Evolutionary conservation across 768 basidiomycete species (phyloP), one percentile per base, ranked within the genome.

Genomic region (Obba rivulosa): DNA sequence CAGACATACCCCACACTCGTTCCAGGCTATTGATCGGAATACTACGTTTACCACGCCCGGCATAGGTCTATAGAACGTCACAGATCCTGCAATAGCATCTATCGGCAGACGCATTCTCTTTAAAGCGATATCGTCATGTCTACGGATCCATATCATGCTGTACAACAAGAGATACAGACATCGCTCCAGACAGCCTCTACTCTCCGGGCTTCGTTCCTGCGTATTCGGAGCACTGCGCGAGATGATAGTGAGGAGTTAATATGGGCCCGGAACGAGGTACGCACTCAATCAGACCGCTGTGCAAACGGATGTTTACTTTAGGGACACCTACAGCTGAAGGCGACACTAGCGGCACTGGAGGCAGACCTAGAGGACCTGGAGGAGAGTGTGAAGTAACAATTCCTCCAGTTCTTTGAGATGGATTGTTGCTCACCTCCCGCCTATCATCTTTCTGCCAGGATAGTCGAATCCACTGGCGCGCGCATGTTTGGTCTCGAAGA

Each of bases 291-390:
- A 16, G 39, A 40, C 8, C 9, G 9, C 10, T 47, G n/a, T 47
- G 39, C 17, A 11, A 40, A 11, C 21, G 9, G 17, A 40, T 40
- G 17, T 40, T 40, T 40, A 8, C 13, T n/a, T n/a, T n/a, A n/a
- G n/a, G n/a, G n/a, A n/a, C n/a, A n/a, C n/a, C 7, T 52, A 51
- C 46, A 59, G 86, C 69, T 96, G 45, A 83, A 82, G 64, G 83
- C 81, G 0, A 87, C 87, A 1, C 75, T 98, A 8, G 76, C 80
- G 1, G 69, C 84, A 2, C 69, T 97, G 22, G 89, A 93, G 61
- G 85, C 86, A 0, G 94, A 97, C 68, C 63, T 95, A 20, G 90
- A 92, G 51, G 92, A 92, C 62, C 69, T 98, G n/a, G 93, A 96
- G 43, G 91, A 92, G 61, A 92, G 90, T 59, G 93, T 98, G 38